phyloP scores from a whole-genome alignment of 352 stramenopile species.

The Pythium periplocum region DNA sequence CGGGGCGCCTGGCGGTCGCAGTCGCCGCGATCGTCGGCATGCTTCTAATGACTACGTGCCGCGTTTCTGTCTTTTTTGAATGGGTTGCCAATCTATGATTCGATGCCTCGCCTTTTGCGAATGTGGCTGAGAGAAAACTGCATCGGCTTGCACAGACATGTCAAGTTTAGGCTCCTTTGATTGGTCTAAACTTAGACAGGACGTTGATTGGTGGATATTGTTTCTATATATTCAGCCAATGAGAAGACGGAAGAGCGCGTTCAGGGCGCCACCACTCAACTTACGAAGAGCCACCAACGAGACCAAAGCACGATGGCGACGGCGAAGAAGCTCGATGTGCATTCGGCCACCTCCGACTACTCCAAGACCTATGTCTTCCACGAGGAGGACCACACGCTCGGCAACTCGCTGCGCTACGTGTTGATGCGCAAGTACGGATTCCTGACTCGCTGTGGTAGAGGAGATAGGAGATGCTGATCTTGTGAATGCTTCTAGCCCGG shows the following conservation, averaged over 20 bases:
- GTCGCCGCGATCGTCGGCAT: constrained; percentile 15
- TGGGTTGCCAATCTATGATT: constrained; percentile 11
- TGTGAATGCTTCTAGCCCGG: constrained; percentile 36
- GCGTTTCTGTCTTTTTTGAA: background rate
- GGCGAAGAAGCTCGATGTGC: constrained; percentile 78
- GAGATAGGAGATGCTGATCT: constrained; percentile 3
- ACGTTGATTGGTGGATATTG: constrained; percentile 1
- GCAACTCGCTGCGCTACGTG: constrained; percentile 89
- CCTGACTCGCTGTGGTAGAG: background rate
- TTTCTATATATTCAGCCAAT: background rate
- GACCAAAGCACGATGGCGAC: constrained; percentile 16
- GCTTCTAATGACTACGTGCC: background rate
- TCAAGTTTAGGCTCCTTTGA: background rate
- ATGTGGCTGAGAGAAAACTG: constrained; percentile 4
- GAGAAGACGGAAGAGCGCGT: background rate
- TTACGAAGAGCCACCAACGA: constrained; percentile 1
- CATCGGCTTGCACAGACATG: constrained; percentile 5
- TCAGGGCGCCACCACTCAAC: background rate
- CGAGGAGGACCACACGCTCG: constrained; percentile 88
- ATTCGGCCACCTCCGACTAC: constrained; percentile 71
- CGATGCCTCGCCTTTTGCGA: background rate
- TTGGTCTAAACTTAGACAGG: background rate
- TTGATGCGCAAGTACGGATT: constrained; percentile 85
- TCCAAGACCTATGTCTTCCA: constrained; percentile 88
- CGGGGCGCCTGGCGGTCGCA: background rate